Percentiles rank a stretch among this genome's conserved stretches.
phyloP scores from a whole-genome alignment of 2,329 filamentous ascomycete species.

The Escovopsis weberi region DNA sequence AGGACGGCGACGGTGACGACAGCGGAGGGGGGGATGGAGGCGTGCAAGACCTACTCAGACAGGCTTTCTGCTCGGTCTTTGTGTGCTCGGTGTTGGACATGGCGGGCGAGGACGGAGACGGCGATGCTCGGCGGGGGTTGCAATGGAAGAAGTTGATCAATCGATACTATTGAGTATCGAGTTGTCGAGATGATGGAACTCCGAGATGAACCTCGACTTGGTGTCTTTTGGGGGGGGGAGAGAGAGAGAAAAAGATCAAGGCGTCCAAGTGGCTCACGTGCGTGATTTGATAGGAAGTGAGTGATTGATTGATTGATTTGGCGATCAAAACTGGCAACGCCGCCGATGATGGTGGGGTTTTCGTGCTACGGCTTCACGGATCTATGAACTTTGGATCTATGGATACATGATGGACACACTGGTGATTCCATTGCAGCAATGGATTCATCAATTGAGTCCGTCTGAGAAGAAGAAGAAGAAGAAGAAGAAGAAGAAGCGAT shows the following conservation, averaged over 20 bases:
- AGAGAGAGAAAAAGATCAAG: conserved; percentile 1
- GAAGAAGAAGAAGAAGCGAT: too few species aligned
- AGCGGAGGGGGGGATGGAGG: conserved; percentile 11
- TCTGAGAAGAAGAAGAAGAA: too few species aligned
- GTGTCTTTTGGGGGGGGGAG: background rate
- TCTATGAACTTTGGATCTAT: background rate
- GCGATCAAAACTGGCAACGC: too few species aligned
- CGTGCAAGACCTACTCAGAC: conserved; percentile 40
- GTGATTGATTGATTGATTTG: too few species aligned
- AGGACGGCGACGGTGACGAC: conserved; percentile 9
- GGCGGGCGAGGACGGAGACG: conserved; percentile 11
- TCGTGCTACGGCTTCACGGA: too few species aligned
- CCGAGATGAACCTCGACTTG: conserved; percentile 1
- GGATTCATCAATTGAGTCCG: too few species aligned
- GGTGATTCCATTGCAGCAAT: too few species aligned
- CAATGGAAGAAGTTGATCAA: conserved; percentile 1
- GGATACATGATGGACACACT: background rate
- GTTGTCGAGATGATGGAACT: background rate
- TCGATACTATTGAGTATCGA: too few species aligned
- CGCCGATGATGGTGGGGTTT: too few species aligned
- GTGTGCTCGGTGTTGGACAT: conserved; percentile 40
- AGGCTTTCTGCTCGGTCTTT: conserved; percentile 44
- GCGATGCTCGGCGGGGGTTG: background rate
- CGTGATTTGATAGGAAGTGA: background rate
- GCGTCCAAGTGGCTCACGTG: conserved; percentile 1